These are phyloP conservation scores for Aspergillus sergii DNA, from an alignment of 2,329 filamentous ascomycete genomes.

Conservation along the genomic window DNA sequence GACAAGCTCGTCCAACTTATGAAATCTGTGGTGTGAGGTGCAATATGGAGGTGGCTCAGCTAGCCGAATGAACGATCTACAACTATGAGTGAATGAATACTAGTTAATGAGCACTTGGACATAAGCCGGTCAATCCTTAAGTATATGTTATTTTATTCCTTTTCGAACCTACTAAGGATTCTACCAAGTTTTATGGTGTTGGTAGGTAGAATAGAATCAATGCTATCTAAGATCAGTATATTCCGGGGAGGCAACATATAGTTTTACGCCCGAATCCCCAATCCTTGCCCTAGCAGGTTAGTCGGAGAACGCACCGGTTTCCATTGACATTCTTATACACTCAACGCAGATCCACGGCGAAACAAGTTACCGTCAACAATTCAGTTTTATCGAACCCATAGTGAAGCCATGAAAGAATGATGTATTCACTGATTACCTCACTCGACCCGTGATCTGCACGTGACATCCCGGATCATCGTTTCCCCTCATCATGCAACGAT, in stretches of 20 bases:
- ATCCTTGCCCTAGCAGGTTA: neutral
- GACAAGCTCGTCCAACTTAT: conserved; percentile 50
- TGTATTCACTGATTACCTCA: neutral
- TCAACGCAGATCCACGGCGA: neutral
- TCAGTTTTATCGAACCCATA: neutral
- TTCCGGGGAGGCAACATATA: neutral
- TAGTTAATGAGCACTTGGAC: neutral
- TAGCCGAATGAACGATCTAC: neutral
- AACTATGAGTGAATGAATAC: neutral
- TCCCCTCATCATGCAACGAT: neutral
- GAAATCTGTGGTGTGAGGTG: conserved; percentile 7
- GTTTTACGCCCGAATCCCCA: neutral
- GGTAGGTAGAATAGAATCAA: neutral
- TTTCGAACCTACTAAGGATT: neutral
- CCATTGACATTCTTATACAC: neutral
- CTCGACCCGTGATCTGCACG: neutral
- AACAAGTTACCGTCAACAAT: neutral
- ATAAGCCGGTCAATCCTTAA: neutral
- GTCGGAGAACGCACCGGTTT: neutral
- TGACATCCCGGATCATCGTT: conserved; percentile 6
- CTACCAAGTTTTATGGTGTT: neutral
- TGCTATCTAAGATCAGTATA: neutral
- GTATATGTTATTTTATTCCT: neutral
- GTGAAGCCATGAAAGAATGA: neutral
- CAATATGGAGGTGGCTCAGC: neutral